Evolutionary conservation across 2,329 filamentous ascomycete genomes (phyloP).

Genomic region (Intubia oerlemansii): DNA sequence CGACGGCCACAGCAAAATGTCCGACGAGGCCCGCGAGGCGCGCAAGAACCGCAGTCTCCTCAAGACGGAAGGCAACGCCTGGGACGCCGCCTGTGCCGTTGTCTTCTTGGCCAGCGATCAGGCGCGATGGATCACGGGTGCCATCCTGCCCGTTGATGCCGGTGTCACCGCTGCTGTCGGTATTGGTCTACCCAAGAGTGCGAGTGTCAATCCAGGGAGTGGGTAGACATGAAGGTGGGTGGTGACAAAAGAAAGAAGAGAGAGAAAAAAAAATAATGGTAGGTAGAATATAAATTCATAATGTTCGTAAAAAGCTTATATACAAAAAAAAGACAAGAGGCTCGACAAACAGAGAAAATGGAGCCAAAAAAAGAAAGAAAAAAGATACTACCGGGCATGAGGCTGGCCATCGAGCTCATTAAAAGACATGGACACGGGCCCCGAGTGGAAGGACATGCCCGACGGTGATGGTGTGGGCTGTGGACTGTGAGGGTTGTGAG

Average conservation of each 20-base stretch:
- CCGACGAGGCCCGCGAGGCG: no score
- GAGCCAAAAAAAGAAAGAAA: neutral
- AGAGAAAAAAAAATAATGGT: constrained; percentile 1
- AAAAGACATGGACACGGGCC: constrained; percentile 15
- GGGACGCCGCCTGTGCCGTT: constrained; percentile 4
- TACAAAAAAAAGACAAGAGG: neutral
- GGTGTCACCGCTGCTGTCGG: constrained; percentile 3
- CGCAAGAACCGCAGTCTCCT: constrained; percentile 4
- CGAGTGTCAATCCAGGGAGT: constrained; percentile 3
- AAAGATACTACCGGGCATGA: neutral
- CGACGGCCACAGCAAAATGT: no score
- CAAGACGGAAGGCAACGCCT: constrained; percentile 5
- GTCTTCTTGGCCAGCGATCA: constrained; percentile 5
- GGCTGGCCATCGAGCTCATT: constrained; percentile 9
- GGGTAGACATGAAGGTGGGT: neutral
- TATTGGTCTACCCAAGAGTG: constrained; percentile 3
- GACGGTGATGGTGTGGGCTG: constrained; percentile 2
- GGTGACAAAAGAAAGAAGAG: neutral
- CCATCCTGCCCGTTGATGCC: constrained; percentile 3
- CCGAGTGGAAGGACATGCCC: constrained; percentile 15
- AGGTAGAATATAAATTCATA: neutral
- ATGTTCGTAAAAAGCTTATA: neutral
- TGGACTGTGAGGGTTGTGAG: neutral
- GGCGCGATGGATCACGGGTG: constrained; percentile 5
- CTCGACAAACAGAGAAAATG: neutral